Conservation (phyloP, 768 basidiomycete species). For the Leucosporidium scottii region DNA sequence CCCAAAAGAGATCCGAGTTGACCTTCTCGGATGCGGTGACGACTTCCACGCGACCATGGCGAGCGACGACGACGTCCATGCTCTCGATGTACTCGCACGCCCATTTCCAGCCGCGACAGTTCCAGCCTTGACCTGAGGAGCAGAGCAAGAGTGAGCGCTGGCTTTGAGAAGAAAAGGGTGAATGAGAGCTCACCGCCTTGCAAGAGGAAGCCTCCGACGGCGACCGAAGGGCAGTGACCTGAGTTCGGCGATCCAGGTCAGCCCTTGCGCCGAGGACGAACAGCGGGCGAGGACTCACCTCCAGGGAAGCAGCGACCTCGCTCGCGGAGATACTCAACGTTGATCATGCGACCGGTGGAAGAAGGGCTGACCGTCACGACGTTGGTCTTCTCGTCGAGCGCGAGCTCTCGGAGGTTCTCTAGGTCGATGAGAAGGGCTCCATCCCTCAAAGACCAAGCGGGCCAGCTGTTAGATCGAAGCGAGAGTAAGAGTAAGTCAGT, state of each 20-base stretch:
- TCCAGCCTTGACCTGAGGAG: not conserved
- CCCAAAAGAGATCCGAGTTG: slow-evolving; percentile 5
- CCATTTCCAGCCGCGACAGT: not conserved
- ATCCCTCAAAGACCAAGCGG: not conserved
- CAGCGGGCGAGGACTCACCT: not conserved
- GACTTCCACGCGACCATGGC: not conserved
- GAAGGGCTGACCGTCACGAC: not conserved
- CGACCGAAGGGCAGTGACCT: not conserved
- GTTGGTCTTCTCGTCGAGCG: not conserved
- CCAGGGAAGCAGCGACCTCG: not conserved
- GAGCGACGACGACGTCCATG: not conserved
- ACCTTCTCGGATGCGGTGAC: not conserved
- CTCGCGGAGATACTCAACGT: not conserved
- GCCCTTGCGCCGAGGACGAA: too few species aligned
- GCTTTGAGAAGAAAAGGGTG: not conserved
- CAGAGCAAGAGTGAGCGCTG: too few species aligned
- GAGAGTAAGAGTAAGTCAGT: too few species aligned
- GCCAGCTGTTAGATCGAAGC: not conserved
- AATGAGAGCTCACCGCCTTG: not conserved
- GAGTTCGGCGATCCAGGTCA: too few species aligned
- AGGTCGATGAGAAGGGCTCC: not conserved
- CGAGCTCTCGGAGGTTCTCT: not conserved
- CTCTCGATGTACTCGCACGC: slow-evolving; percentile 3
- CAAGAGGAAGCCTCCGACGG: not conserved
- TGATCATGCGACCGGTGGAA: not conserved